Percentiles rank a stretch among this genome's conserved stretches.
These are phyloP conservation scores for Cantharellus cinnabarinus DNA, from an alignment of 768 basidiomycete species.

Conservation along the genomic window DNA sequence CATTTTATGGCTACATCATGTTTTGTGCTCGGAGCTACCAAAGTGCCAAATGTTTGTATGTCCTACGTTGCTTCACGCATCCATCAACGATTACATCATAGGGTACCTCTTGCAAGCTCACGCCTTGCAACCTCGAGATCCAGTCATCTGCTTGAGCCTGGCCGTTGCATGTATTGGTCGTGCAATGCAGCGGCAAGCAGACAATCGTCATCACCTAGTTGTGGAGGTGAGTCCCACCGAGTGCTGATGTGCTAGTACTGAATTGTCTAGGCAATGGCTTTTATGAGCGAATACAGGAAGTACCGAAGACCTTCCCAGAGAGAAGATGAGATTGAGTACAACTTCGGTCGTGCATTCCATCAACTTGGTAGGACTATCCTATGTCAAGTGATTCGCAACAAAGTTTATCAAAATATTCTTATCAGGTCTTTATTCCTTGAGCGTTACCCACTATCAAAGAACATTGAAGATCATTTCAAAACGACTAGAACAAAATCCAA, in stretches of 20 bases:
- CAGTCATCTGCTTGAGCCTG: conserved; percentile 63
- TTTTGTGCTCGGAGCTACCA: conserved; percentile 76
- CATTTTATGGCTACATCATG: conserved; percentile 67
- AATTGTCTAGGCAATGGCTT: no score
- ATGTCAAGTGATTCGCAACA: not conserved
- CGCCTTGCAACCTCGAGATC: conserved; percentile 66
- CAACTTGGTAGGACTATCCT: conserved; percentile 44
- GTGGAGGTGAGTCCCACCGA: conserved; percentile 31
- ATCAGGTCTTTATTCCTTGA: conserved; percentile 60
- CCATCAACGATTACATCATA: conserved; percentile 15
- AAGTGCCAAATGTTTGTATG: conserved; percentile 62
- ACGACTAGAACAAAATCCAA: conserved; percentile 13
- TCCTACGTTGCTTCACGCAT: not conserved
- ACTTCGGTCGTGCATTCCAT: conserved; percentile 83
- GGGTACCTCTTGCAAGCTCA: conserved; percentile 82
- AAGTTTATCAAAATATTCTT: not conserved
- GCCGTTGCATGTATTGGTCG: conserved; percentile 75
- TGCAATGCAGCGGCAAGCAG: conserved; percentile 82
- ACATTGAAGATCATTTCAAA: conserved; percentile 44
- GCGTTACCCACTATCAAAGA: conserved; percentile 64
- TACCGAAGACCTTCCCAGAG: conserved; percentile 26
- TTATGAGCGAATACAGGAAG: conserved; percentile 54
- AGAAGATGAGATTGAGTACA: conserved; percentile 68
- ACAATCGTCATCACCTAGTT: conserved; percentile 81
- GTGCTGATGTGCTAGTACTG: not conserved